These are phyloP conservation scores for Fusarium sp. DNA, from an alignment of 2,329 filamentous ascomycete species.

Conservation along the genomic window DNA sequence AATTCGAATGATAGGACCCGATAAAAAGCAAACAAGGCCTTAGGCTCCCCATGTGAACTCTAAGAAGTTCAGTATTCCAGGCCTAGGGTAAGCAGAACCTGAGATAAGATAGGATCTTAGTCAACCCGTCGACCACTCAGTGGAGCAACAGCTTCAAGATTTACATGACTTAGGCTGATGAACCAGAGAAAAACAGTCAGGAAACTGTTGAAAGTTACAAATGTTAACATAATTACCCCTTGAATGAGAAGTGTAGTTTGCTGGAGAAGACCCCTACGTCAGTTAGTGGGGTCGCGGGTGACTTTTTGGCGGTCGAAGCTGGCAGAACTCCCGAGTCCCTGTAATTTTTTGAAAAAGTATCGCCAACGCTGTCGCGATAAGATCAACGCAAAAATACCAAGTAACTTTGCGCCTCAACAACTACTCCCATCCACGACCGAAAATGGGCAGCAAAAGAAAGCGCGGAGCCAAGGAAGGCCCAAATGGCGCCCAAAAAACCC, in stretches of 20 bases:
- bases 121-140: too few relatives aligned
- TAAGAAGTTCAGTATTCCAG: too few relatives aligned
- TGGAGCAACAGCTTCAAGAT: too few relatives aligned
- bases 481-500: constrained; percentile 44
- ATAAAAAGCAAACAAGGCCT: too few relatives aligned
- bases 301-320: constrained; percentile 40
- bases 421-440: constrained; percentile 14
- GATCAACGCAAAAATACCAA: constrained; percentile 16
- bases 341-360: constrained; percentile 37
- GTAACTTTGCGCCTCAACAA: constrained; percentile 18
- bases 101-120: too few relatives aligned
- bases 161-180: too few relatives aligned
- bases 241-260: neutral
- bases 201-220: too few relatives aligned
- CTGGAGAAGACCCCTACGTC: constrained; percentile 7
- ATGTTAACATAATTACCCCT: too few relatives aligned
- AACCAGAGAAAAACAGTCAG: too few relatives aligned
- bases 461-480: constrained; percentile 53
- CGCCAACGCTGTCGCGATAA: constrained; percentile 30
- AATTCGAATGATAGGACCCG: too few relatives aligned
- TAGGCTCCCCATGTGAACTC: too few relatives aligned
- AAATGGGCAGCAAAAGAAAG: constrained; percentile 57
- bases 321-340: constrained; percentile 39
- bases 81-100: too few relatives aligned
- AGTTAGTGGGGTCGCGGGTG: constrained; percentile 40